A percentile compares a stretch with the other conserved stretches of the same genome.
These are phyloP conservation scores for Clonostachys rhizophaga DNA, from an alignment of 2,329 filamentous ascomycete genomes.

Conservation along the genomic window DNA sequence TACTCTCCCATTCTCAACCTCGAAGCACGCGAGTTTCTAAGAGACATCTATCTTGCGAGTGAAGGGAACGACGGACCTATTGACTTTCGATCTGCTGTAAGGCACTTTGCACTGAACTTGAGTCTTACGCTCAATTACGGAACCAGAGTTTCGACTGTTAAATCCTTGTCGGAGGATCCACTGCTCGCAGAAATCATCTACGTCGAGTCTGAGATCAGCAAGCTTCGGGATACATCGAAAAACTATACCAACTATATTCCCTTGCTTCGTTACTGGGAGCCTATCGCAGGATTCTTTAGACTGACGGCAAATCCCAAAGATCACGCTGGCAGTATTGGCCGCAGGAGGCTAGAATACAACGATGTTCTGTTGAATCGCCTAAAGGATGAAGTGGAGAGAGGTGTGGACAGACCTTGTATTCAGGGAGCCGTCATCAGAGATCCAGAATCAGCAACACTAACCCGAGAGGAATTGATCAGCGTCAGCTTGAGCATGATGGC, in stretches of 20 bases:
- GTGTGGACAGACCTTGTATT: constrained; percentile 63
- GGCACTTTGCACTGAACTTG: constrained; percentile 59
- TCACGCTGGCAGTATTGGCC: constrained; percentile 9
- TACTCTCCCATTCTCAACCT: constrained; percentile 67
- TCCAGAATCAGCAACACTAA: constrained; percentile 56
- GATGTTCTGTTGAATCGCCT: constrained; percentile 9
- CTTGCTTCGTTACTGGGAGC: constrained; percentile 7
- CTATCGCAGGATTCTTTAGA: background rate
- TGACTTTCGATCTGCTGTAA: constrained; percentile 58
- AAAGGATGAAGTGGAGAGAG: constrained; percentile 25
- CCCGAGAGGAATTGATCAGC: constrained; percentile 61
- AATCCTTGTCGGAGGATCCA: constrained; percentile 14
- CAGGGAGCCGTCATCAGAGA: constrained; percentile 64
- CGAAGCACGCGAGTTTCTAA: constrained; percentile 52
- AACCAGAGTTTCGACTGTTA: constrained; percentile 29
- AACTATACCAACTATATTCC: constrained; percentile 14
- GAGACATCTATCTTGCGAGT: constrained; percentile 54
- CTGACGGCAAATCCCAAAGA: background rate
- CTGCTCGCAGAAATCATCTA: constrained; percentile 11
- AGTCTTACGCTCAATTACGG: constrained; percentile 62
- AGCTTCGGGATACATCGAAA: constrained; percentile 9
- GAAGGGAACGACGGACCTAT: constrained; percentile 47
- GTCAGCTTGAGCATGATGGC: constrained; percentile 59
- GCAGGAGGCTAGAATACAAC: constrained; percentile 10
- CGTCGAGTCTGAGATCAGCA: constrained; percentile 12